Percentiles rank a stretch among this genome's conserved stretches.
These are phyloP conservation scores for Prunella vulgaris DNA, from an alignment of 257 asterid species.

Conservation along the genomic window DNA sequence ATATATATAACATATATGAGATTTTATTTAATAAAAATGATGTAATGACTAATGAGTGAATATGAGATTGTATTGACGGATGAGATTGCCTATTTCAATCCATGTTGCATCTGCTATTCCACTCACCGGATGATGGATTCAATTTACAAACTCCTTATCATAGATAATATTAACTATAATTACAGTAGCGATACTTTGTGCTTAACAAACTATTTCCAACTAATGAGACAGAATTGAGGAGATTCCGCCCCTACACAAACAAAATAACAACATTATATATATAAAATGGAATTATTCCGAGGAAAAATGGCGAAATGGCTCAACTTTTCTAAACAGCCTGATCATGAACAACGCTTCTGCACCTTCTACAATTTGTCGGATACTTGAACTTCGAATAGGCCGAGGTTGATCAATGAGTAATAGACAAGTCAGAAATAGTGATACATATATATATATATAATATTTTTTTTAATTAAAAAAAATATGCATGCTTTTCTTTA, in stretches of 20 bases:
- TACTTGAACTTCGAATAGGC: conserved; percentile 33
- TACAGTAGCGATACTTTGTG: conserved; percentile 19
- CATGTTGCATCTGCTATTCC: too few species aligned
- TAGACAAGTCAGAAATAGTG: too few species aligned
- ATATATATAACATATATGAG: not conserved
- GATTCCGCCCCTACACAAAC: conserved; percentile 22
- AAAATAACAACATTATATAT: conserved; percentile 13
- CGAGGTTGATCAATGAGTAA: too few species aligned
- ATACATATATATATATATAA: not conserved
- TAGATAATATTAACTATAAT: conserved; percentile 19
- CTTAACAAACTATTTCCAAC: conserved; percentile 7
- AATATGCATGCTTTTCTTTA: not conserved
- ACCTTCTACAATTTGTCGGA: conserved; percentile 11
- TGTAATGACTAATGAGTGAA: too few species aligned
- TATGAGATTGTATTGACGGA: too few species aligned
- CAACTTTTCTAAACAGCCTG: not conserved
- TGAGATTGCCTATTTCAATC: too few species aligned
- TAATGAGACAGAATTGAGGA: conserved; percentile 16
- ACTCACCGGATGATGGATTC: too few species aligned
- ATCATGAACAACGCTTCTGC: not conserved
- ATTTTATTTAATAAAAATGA: not conserved
- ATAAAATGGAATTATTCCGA: conserved; percentile 19
- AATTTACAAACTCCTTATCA: conserved; percentile 28
- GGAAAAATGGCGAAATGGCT: not conserved
- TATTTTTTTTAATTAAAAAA: not conserved